phyloP scores from a whole-genome alignment of 371 early-diverging fungal species.

The Mortierella sp. region DNA sequence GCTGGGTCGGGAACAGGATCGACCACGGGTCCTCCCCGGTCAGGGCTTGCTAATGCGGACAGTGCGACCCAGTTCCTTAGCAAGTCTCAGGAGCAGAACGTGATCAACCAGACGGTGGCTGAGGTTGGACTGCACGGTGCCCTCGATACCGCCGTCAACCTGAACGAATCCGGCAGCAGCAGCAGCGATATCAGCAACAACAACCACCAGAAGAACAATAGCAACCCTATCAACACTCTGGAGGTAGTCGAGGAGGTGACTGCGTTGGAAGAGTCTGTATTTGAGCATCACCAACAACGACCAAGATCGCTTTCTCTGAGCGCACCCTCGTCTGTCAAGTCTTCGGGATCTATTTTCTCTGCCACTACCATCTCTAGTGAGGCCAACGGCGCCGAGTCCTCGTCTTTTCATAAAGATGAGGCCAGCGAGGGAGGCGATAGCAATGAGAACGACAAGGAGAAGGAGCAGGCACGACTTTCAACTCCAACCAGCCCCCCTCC shows the following conservation, averaged over 20 bases:
- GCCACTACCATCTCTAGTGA: not conserved
- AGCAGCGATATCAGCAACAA: no score
- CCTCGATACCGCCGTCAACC: not conserved
- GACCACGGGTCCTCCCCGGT: not conserved
- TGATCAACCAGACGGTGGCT: constrained; percentile 9
- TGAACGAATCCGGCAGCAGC: not conserved
- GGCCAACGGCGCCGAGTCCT: not conserved
- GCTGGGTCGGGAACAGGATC: not conserved
- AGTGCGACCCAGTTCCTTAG: constrained; percentile 14
- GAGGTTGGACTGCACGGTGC: not conserved
- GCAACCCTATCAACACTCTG: not conserved
- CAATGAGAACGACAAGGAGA: not conserved
- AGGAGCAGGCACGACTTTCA: not conserved
- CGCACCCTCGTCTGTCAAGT: not conserved
- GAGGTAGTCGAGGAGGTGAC: not conserved
- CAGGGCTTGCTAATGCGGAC: constrained; percentile 8
- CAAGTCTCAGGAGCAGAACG: constrained; percentile 22
- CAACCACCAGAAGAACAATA: not conserved
- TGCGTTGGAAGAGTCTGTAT: not conserved
- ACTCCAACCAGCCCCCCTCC: not conserved
- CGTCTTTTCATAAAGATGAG: not conserved
- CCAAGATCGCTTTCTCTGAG: not conserved
- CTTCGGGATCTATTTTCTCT: not conserved
- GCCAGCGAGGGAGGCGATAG: not conserved
- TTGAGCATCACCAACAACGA: not conserved